Evolutionary conservation across 2,329 filamentous ascomycete genomes (phyloP).

Genomic region (Thielaviopsis euricoi): DNA sequence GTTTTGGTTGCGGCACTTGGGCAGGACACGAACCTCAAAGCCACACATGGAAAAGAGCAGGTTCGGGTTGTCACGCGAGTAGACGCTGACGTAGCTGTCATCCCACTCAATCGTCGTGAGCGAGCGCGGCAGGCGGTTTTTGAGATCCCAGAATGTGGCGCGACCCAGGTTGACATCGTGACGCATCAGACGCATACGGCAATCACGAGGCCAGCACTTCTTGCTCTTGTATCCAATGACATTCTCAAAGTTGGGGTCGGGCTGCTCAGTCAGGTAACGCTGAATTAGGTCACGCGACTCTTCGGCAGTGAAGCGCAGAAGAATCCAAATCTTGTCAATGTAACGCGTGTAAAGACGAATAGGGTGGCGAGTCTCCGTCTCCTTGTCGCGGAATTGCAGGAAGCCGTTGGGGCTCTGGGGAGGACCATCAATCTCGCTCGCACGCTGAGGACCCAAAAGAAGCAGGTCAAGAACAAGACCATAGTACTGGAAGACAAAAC

Average conservation of each 20-base stretch:
- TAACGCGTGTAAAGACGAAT: constrained; percentile 97
- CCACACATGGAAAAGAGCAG: constrained; percentile 94
- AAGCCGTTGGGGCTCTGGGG: constrained; percentile 94
- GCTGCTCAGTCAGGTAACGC: constrained; percentile 92
- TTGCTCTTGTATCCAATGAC: constrained; percentile 99
- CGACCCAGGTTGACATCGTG: constrained; percentile 96
- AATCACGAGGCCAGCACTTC: constrained; percentile 98
- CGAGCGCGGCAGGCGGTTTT: constrained; percentile 86
- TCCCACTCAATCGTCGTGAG: constrained; percentile 98
- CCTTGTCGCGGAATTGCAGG: constrained; percentile 84
- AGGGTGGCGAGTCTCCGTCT: constrained; percentile 82
- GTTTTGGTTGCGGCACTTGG: constrained; percentile 86
- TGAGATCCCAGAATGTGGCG: constrained; percentile 97
- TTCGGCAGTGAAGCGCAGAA: constrained; percentile 82
- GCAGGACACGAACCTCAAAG: constrained; percentile 90
- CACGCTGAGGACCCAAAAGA: constrained; percentile 79
- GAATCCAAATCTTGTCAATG: constrained; percentile 97
- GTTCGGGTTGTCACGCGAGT: constrained; percentile 95
- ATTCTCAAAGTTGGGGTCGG: constrained; percentile 97
- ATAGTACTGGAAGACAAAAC: constrained; percentile 98
- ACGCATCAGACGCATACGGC: constrained; percentile 93
- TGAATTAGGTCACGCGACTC: constrained; percentile 94
- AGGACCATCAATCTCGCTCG: constrained; percentile 93
- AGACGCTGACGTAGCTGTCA: constrained; percentile 94
- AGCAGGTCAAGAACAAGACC: constrained; percentile 88